Conservation (phyloP, 768 basidiomycete species). For the Hydnomerulius pinastri region DNA sequence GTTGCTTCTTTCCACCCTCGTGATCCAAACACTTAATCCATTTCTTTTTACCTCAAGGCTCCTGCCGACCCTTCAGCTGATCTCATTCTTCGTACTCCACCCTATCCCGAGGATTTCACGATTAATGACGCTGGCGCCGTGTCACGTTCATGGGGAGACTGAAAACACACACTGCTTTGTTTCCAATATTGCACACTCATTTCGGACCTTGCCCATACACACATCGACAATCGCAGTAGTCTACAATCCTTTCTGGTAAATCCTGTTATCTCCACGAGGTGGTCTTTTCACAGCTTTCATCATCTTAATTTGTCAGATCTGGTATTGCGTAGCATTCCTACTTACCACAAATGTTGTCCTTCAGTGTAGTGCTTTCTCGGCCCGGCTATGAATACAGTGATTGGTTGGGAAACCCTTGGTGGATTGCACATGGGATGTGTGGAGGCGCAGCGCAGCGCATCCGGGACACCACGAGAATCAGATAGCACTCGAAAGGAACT, state of each 20-base stretch:
- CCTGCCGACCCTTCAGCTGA: constrained; percentile 11
- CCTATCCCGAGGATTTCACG: constrained; percentile 26
- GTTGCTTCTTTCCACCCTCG: background rate
- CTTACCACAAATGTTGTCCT: constrained; percentile 31
- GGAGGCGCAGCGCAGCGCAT: background rate
- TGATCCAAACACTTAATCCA: constrained; percentile 12
- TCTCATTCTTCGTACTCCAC: constrained; percentile 5
- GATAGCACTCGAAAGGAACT: constrained; percentile 3
- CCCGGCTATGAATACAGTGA: constrained; percentile 6
- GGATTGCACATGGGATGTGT: constrained; percentile 20
- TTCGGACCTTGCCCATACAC: constrained; percentile 25
- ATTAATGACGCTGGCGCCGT: constrained; percentile 35
- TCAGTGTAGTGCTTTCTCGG: constrained; percentile 20
- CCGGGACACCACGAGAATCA: constrained; percentile 14
- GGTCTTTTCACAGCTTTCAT: constrained; percentile 19
- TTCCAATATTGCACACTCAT: constrained; percentile 29
- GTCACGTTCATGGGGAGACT: constrained; percentile 37
- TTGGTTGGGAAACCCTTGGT: constrained; percentile 4
- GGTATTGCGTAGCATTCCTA: constrained; percentile 14
- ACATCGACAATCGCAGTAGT: constrained; percentile 19
- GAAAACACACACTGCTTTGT: constrained; percentile 11
- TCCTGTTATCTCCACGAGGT: constrained; percentile 38
- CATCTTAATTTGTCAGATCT: constrained; percentile 31
- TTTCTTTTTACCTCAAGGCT: constrained; percentile 7
- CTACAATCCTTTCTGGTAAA: constrained; percentile 23